phyloP scores from a whole-genome alignment of 2,329 filamentous ascomycete genomes.

The Aspergillaceae sp. region DNA sequence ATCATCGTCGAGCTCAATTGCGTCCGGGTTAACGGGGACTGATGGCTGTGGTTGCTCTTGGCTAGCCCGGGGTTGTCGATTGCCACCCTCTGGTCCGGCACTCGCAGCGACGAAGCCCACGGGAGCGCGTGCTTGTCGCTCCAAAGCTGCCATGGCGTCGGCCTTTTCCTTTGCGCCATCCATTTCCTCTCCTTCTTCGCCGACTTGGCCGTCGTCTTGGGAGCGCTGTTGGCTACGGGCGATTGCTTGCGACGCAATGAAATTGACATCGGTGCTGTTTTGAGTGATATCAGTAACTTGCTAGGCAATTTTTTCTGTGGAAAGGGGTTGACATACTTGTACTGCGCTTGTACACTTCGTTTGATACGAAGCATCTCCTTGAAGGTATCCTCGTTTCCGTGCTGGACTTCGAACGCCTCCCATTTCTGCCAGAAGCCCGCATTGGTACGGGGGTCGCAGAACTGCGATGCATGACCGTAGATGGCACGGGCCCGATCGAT shows the following conservation, averaged over 20 bases:
- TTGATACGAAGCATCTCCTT: conserved; percentile 99
- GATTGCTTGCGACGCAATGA: conserved; percentile 91
- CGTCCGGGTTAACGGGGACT: conserved; percentile 66
- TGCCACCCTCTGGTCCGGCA: conserved; percentile 59
- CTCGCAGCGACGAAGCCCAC: conserved; percentile 86
- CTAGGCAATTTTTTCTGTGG: background rate
- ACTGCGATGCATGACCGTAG: conserved; percentile 93
- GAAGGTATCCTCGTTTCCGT: conserved; percentile 98
- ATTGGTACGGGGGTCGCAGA: conserved; percentile 88
- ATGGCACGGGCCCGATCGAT: conserved; percentile 93
- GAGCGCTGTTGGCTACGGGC: conserved; percentile 62
- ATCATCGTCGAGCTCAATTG: conserved; percentile 59
- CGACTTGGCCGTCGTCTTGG: conserved; percentile 20
- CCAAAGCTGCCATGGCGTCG: conserved; percentile 84
- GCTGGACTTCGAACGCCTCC: conserved; percentile 94
- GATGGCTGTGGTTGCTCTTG: conserved; percentile 19
- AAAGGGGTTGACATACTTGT: conserved; percentile 54
- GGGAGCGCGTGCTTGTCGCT: conserved; percentile 79
- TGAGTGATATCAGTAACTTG: conserved; percentile 25
- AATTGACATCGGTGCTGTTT: conserved; percentile 80
- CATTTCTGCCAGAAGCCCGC: conserved; percentile 91
- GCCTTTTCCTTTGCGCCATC: conserved; percentile 42
- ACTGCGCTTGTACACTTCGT: conserved; percentile 91
- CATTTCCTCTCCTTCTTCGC: conserved; percentile 35
- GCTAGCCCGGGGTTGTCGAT: conserved; percentile 35